phyloP scores from a whole-genome alignment of 352 stramenopile species.

The Phytophthora macrochlamydospora region DNA sequence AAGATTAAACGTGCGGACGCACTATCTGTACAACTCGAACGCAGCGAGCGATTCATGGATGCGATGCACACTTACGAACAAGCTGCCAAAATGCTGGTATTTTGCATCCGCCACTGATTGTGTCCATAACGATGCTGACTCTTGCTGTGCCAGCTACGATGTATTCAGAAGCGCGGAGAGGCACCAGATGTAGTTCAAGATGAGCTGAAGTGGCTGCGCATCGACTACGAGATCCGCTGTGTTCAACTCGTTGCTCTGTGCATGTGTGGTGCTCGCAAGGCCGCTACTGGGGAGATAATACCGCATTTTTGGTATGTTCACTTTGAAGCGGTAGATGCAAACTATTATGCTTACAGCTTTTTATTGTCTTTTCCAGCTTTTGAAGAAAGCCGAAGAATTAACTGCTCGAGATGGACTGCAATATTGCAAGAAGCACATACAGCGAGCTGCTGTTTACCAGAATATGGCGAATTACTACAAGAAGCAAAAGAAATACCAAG shows the following conservation, averaged over 20 bases:
- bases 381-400: slow-evolving; percentile 74
- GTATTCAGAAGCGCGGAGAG: slow-evolving; percentile 68
- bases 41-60: slow-evolving; percentile 65
- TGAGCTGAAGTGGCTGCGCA: slow-evolving; percentile 67
- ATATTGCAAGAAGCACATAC: slow-evolving; percentile 69
- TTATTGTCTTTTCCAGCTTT: slow-evolving; percentile 33
- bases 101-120: neutral
- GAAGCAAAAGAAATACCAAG: slow-evolving; percentile 77
- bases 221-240: slow-evolving; percentile 81
- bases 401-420: slow-evolving; percentile 59
- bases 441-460: slow-evolving; percentile 66
- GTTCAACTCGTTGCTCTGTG: slow-evolving; percentile 77
- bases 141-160: slow-evolving; percentile 18
- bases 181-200: slow-evolving; percentile 49
- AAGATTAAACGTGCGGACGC: slow-evolving; percentile 69
- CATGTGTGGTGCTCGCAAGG: slow-evolving; percentile 60
- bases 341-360: no score
- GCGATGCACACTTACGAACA: slow-evolving; percentile 78
- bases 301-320: slow-evolving; percentile 55
- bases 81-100: slow-evolving; percentile 72
- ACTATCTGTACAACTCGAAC: slow-evolving; percentile 68
- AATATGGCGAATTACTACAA: slow-evolving; percentile 78
- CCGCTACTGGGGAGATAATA: slow-evolving; percentile 54
- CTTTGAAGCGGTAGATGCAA: no score
- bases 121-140: neutral